Conservation (phyloP, 2,329 filamentous ascomycete species). For the Escovopsis sp. region DNA sequence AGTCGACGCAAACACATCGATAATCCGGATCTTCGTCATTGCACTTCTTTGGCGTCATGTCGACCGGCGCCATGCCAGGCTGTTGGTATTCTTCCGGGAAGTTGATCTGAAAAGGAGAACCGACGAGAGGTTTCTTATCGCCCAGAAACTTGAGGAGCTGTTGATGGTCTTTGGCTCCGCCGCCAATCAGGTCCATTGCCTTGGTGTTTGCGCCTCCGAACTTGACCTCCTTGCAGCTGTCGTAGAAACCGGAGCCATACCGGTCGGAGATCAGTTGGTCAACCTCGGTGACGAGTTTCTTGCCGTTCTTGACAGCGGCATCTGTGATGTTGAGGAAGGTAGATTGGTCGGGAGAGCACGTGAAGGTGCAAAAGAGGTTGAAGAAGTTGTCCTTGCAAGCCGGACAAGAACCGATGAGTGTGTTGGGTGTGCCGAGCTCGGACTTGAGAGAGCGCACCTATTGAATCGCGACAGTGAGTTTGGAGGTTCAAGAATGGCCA, state of each 20-base stretch:
- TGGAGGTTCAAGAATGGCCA: neutral
- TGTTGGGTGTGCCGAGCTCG: constrained; percentile 75
- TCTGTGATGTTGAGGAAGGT: constrained; percentile 86
- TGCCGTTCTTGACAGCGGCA: constrained; percentile 45
- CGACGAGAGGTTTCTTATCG: constrained; percentile 67
- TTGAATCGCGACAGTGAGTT: neutral
- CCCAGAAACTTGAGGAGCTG: constrained; percentile 84
- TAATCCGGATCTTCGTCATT: constrained; percentile 78
- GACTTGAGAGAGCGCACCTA: constrained; percentile 67
- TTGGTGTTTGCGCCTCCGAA: constrained; percentile 88
- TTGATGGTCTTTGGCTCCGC: constrained; percentile 80
- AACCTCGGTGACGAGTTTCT: constrained; percentile 65
- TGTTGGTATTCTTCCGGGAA: constrained; percentile 54
- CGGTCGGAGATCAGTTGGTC: constrained; percentile 77
- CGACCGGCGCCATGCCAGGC: constrained; percentile 54
- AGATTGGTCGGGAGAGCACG: constrained; percentile 92
- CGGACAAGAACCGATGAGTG: constrained; percentile 83
- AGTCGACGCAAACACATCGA: constrained; percentile 88
- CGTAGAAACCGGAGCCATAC: constrained; percentile 79
- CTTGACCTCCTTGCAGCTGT: constrained; percentile 98
- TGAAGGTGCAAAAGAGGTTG: constrained; percentile 96
- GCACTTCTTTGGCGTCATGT: constrained; percentile 69
- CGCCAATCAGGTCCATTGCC: constrained; percentile 92
- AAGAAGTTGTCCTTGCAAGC: constrained; percentile 98
- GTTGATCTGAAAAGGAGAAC: constrained; percentile 97